Evolutionary conservation across 2,329 filamentous ascomycete species (phyloP).

Genomic region (Diaporthe caulivora): DNA sequence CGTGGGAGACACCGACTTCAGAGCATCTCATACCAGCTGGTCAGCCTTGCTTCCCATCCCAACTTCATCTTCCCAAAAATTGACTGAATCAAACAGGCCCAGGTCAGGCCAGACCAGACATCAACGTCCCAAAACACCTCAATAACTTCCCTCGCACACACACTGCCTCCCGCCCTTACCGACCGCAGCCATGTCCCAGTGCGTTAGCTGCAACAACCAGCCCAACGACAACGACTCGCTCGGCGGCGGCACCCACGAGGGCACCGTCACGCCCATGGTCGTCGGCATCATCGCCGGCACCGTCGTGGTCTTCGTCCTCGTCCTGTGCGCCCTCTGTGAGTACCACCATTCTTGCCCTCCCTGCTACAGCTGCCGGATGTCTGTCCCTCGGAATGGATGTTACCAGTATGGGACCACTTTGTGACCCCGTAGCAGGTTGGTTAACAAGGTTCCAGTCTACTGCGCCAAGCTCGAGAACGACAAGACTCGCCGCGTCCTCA

Average conservation of each 20-base stretch:
- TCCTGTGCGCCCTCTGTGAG: slow-evolving; percentile 38
- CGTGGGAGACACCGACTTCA: background rate
- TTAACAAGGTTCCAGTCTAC: too few relatives aligned
- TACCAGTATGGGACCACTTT: too few relatives aligned
- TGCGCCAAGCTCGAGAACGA: slow-evolving; percentile 40
- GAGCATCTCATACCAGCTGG: background rate
- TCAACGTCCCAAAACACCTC: background rate
- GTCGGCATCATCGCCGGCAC: slow-evolving; percentile 38
- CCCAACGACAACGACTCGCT: slow-evolving; percentile 37
- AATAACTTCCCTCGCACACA: background rate
- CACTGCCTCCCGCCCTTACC: background rate
- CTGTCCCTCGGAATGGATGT: too few relatives aligned
- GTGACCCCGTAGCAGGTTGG: too few relatives aligned
- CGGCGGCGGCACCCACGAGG: slow-evolving; percentile 36
- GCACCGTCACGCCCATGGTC: slow-evolving; percentile 37
- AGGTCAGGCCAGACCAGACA: background rate
- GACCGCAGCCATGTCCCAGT: slow-evolving; percentile 34
- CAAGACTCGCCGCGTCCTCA: slow-evolving; percentile 19
- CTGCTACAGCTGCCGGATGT: too few relatives aligned
- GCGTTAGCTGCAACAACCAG: slow-evolving; percentile 40
- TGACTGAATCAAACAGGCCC: too few relatives aligned
- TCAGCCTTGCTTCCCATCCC: background rate
- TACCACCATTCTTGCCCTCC: too few relatives aligned
- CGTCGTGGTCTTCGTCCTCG: slow-evolving; percentile 36
- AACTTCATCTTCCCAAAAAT: too few relatives aligned